Percentiles rank a stretch among this genome's conserved stretches.
These are phyloP conservation scores for Zygoascus tannicola DNA, from an alignment of 805 yeast genomes.

Conservation along the genomic window DNA sequence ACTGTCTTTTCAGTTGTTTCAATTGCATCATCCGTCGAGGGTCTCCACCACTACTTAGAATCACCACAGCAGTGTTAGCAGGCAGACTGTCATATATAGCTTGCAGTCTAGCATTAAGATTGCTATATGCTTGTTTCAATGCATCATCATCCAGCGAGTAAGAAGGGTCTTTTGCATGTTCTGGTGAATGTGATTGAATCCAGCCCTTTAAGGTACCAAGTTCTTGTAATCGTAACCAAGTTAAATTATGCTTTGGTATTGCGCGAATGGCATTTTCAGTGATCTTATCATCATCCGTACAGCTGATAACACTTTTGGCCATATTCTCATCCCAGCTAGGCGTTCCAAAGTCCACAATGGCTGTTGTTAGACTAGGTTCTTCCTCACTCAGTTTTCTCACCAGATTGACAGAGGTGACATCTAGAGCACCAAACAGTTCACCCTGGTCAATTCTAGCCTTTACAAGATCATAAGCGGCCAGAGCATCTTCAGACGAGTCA, in stretches of 20 bases:
- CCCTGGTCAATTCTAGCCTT: slow-evolving; percentile 65
- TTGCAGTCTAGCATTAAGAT: slow-evolving; percentile 38
- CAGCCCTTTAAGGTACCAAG: slow-evolving; percentile 39
- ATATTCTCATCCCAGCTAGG: slow-evolving; percentile 28
- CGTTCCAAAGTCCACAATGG: slow-evolving; percentile 29
- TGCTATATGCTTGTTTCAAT: slow-evolving; percentile 20
- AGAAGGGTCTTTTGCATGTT: not conserved
- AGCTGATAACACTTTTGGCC: slow-evolving; percentile 34
- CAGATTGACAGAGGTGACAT: slow-evolving; percentile 7
- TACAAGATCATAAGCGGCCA: slow-evolving; percentile 67
- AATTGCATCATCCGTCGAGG: slow-evolving; percentile 38
- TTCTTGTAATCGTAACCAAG: slow-evolving; percentile 49
- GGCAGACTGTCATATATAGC: slow-evolving; percentile 47
- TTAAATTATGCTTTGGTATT: slow-evolving; percentile 37
- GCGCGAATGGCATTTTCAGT: slow-evolving; percentile 34
- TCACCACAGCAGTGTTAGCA: slow-evolving; percentile 46
- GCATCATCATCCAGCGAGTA: slow-evolving; percentile 11
- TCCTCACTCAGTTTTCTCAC: slow-evolving; percentile 10
- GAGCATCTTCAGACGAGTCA: slow-evolving; percentile 79
- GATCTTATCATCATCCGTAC: slow-evolving; percentile 52
- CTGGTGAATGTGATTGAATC: slow-evolving; percentile 16
- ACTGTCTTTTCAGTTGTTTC: slow-evolving; percentile 35
- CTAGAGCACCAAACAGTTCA: slow-evolving; percentile 44
- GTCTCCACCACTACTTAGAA: slow-evolving; percentile 58
- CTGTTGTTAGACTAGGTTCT: slow-evolving; percentile 15